These are phyloP conservation scores for Albifimbria verrucaria DNA, from an alignment of 2,329 filamentous ascomycete species.

Conservation along the genomic window DNA sequence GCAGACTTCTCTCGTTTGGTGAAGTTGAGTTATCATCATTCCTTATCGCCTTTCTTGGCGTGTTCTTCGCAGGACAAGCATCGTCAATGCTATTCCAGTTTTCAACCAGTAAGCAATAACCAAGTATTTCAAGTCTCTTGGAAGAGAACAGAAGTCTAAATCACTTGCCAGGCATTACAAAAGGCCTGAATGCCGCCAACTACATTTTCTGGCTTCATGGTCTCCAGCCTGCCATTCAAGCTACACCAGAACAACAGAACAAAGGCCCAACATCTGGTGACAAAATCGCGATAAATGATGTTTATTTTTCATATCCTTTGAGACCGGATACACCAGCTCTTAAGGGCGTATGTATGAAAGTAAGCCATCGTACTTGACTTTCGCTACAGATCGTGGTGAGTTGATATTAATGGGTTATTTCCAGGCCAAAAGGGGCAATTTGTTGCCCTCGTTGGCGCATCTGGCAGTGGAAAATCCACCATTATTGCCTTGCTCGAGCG, in stretches of 20 bases:
- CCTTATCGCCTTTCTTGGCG: constrained; percentile 46
- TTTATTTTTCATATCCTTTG: constrained; percentile 59
- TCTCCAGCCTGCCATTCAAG: constrained; percentile 32
- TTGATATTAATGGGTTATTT: background rate
- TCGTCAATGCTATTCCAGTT: constrained; percentile 37
- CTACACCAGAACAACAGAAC: constrained; percentile 33
- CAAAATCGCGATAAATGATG: constrained; percentile 45
- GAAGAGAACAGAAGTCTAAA: background rate
- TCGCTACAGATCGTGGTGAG: no score
- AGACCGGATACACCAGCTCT: constrained; percentile 33
- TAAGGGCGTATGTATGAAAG: constrained; percentile 20
- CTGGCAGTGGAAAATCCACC: constrained; percentile 57
- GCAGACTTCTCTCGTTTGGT: constrained; percentile 26
- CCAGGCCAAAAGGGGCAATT: constrained; percentile 33
- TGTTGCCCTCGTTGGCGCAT: constrained; percentile 45
- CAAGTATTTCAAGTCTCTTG: background rate
- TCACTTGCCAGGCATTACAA: constrained; percentile 42
- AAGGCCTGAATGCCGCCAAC: constrained; percentile 43
- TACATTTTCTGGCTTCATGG: constrained; percentile 44
- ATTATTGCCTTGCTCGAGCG: constrained; percentile 47
- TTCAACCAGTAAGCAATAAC: constrained; percentile 32
- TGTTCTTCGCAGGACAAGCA: constrained; percentile 40
- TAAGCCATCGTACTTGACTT: background rate
- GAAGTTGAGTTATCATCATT: constrained; percentile 50
- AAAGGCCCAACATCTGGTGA: constrained; percentile 24